phyloP scores from a whole-genome alignment of 768 basidiomycete species.

The Inosperma sp. region DNA sequence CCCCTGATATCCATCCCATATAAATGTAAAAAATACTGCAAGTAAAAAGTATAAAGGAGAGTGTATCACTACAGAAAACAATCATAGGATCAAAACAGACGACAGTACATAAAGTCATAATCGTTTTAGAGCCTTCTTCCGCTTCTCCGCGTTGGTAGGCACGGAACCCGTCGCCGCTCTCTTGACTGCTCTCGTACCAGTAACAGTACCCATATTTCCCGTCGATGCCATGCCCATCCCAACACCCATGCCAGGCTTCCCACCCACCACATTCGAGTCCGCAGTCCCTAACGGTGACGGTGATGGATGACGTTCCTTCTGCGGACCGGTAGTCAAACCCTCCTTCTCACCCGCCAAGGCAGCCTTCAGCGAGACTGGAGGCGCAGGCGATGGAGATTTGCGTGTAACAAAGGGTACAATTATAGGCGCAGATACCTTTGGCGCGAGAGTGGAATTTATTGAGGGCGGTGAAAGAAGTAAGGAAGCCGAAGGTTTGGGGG shows the following conservation, averaged over 20 bases:
- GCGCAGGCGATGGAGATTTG: conserved; percentile 42
- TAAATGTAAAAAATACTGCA: not conserved
- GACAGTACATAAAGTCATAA: conserved; percentile 25
- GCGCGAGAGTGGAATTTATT: conserved; percentile 16
- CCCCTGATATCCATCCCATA: no score
- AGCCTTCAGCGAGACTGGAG: conserved; percentile 39
- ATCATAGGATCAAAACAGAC: not conserved
- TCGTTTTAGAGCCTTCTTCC: conserved; percentile 85
- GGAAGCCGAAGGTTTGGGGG: conserved; percentile 19
- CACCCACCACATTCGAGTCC: conserved; percentile 56
- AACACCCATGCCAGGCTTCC: conserved; percentile 31
- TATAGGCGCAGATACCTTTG: conserved; percentile 29
- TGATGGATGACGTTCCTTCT: conserved; percentile 60
- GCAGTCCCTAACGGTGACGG: conserved; percentile 69
- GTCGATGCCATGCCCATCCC: conserved; percentile 33
- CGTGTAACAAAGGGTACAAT: conserved; percentile 40
- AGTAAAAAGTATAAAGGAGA: not conserved
- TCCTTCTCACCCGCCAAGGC: conserved; percentile 40
- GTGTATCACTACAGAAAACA: not conserved
- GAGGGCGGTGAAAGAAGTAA: conserved; percentile 17
- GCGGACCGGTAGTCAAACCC: conserved; percentile 22
- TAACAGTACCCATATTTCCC: conserved; percentile 28
- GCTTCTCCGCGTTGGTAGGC: conserved; percentile 63
- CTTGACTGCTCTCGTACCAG: conserved; percentile 62
- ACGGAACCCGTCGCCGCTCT: conserved; percentile 53